phyloP scores from a whole-genome alignment of 169 alveolate genomes.

The Cyclospora cayetanensis region DNA sequence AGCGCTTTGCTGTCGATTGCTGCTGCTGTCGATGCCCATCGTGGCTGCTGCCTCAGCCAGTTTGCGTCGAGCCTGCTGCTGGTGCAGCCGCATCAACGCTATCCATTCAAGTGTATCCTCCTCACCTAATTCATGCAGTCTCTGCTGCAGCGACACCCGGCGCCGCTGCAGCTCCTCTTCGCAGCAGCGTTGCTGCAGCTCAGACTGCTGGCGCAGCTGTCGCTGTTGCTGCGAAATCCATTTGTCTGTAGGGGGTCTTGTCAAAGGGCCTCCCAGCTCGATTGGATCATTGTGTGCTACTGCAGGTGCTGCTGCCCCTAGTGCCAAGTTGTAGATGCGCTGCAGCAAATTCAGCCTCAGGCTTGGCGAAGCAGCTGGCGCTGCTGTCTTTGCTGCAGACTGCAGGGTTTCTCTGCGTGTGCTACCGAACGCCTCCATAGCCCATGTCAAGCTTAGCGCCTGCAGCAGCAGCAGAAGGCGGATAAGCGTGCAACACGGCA shows the following conservation, averaged over 20 bases:
- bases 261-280: neutral
- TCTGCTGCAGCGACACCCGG: neutral
- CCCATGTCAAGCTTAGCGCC: neutral
- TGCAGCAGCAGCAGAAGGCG: conserved; percentile 15
- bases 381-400: neutral
- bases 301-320: neutral
- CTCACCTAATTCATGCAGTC: neutral
- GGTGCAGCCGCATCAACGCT: conserved; percentile 18
- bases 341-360: neutral
- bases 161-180: neutral
- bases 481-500: neutral
- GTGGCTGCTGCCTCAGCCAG: neutral
- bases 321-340: too few species aligned
- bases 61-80: neutral
- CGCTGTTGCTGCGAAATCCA: neutral
- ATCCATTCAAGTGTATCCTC: neutral
- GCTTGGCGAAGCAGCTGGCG: neutral
- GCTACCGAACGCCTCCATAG: neutral
- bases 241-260: neutral
- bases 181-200: neutral
- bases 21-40: neutral
- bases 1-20: conserved; percentile 23
- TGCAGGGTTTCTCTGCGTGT: neutral
- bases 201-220: neutral
- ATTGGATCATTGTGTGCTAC: neutral